Percentiles rank a stretch among this genome's conserved stretches.
Evolutionary conservation across 805 yeast species (phyloP).

Genomic region (Schwanniomyces yamadae): DNA sequence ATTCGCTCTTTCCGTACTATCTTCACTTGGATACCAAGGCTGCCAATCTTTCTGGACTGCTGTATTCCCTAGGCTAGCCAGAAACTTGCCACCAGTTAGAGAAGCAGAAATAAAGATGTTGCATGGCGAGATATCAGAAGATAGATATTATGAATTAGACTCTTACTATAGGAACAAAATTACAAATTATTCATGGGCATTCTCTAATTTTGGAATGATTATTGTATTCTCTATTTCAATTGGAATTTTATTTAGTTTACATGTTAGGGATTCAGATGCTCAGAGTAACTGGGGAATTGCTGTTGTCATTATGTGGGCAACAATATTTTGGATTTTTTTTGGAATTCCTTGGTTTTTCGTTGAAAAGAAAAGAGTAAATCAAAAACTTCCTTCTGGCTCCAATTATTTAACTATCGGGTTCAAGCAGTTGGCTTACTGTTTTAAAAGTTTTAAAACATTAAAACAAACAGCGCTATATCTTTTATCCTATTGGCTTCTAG

Average conservation of each 20-base stretch:
- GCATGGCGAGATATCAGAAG: constrained; percentile 5
- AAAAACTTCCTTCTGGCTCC: constrained; percentile 2
- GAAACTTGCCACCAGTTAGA: constrained; percentile 2
- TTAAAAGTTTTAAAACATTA: constrained; percentile 3
- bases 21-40: constrained; percentile 5
- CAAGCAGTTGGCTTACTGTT: constrained; percentile 4
- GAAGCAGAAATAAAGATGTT: constrained; percentile 4
- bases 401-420: constrained; percentile 1
- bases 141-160: constrained; percentile 4
- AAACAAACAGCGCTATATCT: constrained; percentile 4
- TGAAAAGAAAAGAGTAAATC: constrained; percentile 5
- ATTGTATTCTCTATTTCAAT: constrained; percentile 4
- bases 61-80: constrained; percentile 3
- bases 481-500: constrained; percentile 4
- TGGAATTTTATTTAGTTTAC: constrained; percentile 3
- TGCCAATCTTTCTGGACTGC: constrained; percentile 4
- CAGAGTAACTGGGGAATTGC: constrained; percentile 7
- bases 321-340: constrained; percentile 6
- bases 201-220: constrained; percentile 5
- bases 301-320: constrained; percentile 4
- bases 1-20: constrained; percentile 2
- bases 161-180: constrained; percentile 7
- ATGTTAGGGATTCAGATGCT: constrained; percentile 3
- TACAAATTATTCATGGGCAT: constrained; percentile 6
- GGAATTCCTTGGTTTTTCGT: constrained; percentile 8